Conservation (phyloP, 75 land plant species). For the Pseudotsuga menziesii region DNA sequence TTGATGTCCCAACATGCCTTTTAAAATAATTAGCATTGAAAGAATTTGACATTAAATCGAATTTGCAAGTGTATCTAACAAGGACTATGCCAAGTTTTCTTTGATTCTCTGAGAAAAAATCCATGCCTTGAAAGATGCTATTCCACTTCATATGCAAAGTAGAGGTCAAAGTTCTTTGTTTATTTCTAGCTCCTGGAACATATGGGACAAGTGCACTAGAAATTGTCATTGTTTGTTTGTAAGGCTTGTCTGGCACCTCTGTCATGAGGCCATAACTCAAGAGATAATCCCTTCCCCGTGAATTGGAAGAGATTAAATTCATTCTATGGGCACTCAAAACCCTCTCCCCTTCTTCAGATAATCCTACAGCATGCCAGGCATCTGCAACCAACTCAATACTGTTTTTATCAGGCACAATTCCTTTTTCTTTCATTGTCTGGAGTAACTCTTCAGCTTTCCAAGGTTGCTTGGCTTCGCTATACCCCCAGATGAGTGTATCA, state of each 20-base stretch:
- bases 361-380: slow-evolving; percentile 71
- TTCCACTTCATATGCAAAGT: background rate
- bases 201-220: background rate
- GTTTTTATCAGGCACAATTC: slow-evolving; percentile 35
- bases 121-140: background rate
- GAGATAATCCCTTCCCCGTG: background rate
- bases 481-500: slow-evolving; percentile 88
- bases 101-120: background rate
- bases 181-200: background rate
- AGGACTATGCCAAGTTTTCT: background rate
- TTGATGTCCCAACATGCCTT: background rate
- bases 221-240: slow-evolving; percentile 5
- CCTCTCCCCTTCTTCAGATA: slow-evolving; percentile 44
- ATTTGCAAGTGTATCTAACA: background rate
- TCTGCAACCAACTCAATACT: slow-evolving; percentile 60
- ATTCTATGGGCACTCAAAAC: slow-evolving; percentile 10
- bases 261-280: background rate
- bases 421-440: slow-evolving; percentile 38
- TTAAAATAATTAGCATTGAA: background rate
- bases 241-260: background rate
- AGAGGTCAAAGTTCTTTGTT: background rate
- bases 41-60: background rate
- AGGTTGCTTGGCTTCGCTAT: slow-evolving; percentile 67
- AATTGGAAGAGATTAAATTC: slow-evolving; percentile 1
- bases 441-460: slow-evolving; percentile 71